Conservation (phyloP, 2,329 filamentous ascomycete genomes). For the Aureobasidium melanogenum region DNA sequence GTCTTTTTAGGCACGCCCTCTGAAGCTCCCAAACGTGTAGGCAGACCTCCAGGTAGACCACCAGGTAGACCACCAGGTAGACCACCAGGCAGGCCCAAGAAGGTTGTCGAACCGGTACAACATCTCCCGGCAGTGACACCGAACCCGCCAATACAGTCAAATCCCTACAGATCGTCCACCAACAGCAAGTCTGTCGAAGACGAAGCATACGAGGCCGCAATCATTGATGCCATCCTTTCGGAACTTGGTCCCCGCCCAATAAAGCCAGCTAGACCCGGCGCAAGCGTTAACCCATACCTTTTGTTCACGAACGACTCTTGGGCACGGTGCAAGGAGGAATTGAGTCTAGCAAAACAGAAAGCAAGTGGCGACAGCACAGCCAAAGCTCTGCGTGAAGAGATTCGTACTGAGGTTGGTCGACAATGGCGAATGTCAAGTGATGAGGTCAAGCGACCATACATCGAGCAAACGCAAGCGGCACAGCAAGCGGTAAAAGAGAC, state of each 20-base stretch:
- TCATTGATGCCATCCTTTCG: conserved; percentile 47
- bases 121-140: conserved; percentile 7
- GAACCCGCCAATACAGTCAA: not conserved
- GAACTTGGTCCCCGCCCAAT: conserved; percentile 66
- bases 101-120: conserved; percentile 8
- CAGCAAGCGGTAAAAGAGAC: conserved; percentile 56
- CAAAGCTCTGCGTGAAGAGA: conserved; percentile 61
- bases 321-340: conserved; percentile 53
- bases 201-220: conserved; percentile 48
- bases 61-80: not conserved
- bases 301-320: conserved; percentile 75
- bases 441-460: conserved; percentile 66
- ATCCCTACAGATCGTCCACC: conserved; percentile 14
- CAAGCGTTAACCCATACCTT: conserved; percentile 70
- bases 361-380: conserved; percentile 57
- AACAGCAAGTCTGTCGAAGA: conserved; percentile 23
- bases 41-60: not conserved
- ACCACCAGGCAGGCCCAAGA: conserved; percentile 11
- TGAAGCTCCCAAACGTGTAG: not conserved
- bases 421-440: conserved; percentile 78
- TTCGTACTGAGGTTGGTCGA: conserved; percentile 74
- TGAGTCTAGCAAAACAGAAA: conserved; percentile 56
- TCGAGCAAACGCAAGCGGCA: conserved; percentile 62
- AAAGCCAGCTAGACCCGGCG: conserved; percentile 60
- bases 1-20: not conserved